Percentiles rank a stretch among this genome's conserved stretches.
Conservation (phyloP, 2,329 filamentous ascomycete species). For the Exophiala oligosperma region DNA sequence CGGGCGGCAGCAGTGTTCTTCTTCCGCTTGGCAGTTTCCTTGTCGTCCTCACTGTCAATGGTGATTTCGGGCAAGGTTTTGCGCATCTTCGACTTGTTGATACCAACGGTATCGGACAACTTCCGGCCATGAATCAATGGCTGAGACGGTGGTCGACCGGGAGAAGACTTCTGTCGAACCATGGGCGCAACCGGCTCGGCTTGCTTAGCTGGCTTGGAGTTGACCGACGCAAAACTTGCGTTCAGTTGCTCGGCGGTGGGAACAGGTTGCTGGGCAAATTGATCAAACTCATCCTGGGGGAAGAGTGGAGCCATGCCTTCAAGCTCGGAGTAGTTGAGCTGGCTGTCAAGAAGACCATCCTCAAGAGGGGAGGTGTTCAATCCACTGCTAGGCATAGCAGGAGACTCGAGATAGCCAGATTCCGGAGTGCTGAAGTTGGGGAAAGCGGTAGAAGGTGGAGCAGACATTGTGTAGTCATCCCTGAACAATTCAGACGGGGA, state of each 20-base stretch:
- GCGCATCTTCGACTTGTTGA: conserved; percentile 66
- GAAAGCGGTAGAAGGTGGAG: conserved; percentile 74
- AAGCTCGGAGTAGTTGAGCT: conserved; percentile 26
- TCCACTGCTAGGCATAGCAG: conserved; percentile 39
- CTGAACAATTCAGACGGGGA: conserved; percentile 76
- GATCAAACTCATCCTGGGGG: conserved; percentile 25
- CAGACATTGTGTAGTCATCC: conserved; percentile 58
- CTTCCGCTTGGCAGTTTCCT: conserved; percentile 80
- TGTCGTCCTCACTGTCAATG: conserved; percentile 70
- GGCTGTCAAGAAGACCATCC: conserved; percentile 29
- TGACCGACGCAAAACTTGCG: conserved; percentile 15
- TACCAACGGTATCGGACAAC: conserved; percentile 67
- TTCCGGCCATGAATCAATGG: conserved; percentile 50
- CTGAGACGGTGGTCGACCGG: conserved; percentile 36
- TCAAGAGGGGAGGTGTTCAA: conserved; percentile 29
- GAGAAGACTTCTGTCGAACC: conserved; percentile 35
- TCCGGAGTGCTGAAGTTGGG: conserved; percentile 71
- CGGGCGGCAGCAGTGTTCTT: conserved; percentile 86
- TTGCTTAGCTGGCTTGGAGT: conserved; percentile 1
- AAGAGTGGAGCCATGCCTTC: conserved; percentile 27
- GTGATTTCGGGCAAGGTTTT: conserved; percentile 73
- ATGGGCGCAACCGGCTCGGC: conserved; percentile 20
- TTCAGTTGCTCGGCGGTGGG: conserved; percentile 31
- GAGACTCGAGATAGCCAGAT: conserved; percentile 64
- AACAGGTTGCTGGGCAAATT: conserved; percentile 30